Conservation (phyloP, 2,329 filamentous ascomycete species). For the Claviceps lovelessii region DNA sequence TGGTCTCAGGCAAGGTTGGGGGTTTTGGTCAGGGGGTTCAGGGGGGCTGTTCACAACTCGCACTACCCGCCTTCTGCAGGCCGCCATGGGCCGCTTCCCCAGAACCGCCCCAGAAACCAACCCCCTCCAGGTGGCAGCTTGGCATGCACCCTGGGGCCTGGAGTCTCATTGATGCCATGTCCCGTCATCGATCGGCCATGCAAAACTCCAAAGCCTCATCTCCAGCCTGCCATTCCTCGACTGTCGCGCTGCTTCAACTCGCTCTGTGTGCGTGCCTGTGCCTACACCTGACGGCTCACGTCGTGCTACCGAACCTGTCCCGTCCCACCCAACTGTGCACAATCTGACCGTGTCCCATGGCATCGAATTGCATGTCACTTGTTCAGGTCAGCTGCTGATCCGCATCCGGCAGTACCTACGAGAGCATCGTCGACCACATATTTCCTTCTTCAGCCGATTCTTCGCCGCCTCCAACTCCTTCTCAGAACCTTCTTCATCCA, state of each 20-base stretch:
- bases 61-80: neutral
- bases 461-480: slow-evolving; percentile 11
- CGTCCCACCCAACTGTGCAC: neutral
- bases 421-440: slow-evolving; percentile 12
- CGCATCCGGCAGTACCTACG: slow-evolving; percentile 9
- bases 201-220: neutral
- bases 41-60: too few relatives aligned
- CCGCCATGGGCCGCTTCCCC: neutral
- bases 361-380: slow-evolving; percentile 1
- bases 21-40: too few relatives aligned
- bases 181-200: neutral
- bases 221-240: neutral
- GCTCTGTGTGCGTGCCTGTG: neutral
- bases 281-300: neutral
- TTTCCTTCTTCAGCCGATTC: slow-evolving; percentile 12
- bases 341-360: neutral
- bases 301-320: slow-evolving; percentile 2
- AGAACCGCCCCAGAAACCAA: neutral
- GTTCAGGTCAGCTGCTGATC: slow-evolving; percentile 11
- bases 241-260: neutral
- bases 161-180: too few relatives aligned
- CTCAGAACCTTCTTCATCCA: slow-evolving; percentile 8
- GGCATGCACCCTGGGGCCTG: too few relatives aligned
- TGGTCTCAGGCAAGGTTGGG: neutral
- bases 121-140: too few relatives aligned